A percentile compares a stretch with the other conserved stretches of the same genome.
Conservation (phyloP, 2,329 filamentous ascomycete species). For the Fusarium tuaranense region DNA sequence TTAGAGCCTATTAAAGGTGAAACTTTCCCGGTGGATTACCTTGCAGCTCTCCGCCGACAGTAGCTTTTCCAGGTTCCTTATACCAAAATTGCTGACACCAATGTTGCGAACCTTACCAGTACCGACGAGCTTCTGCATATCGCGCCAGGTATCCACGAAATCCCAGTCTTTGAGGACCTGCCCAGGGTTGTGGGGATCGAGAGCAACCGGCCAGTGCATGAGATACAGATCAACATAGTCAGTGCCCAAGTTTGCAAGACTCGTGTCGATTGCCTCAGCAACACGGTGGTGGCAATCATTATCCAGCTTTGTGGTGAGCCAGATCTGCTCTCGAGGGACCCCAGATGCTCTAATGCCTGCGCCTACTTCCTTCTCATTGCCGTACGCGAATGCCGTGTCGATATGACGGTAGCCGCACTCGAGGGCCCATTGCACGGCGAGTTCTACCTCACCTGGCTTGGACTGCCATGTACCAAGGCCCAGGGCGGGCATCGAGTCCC, state of each 20-base stretch:
- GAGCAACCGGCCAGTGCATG: slow-evolving; percentile 61
- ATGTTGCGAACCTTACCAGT: slow-evolving; percentile 57
- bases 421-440: slow-evolving; percentile 55
- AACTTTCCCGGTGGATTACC: not conserved
- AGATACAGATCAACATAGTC: slow-evolving; percentile 65
- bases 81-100: slow-evolving; percentile 64
- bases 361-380: slow-evolving; percentile 56
- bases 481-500: slow-evolving; percentile 48
- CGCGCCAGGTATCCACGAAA: slow-evolving; percentile 67
- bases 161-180: not conserved
- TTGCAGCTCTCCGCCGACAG: slow-evolving; percentile 8
- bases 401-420: slow-evolving; percentile 57
- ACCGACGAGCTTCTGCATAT: slow-evolving; percentile 53
- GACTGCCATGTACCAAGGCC: slow-evolving; percentile 50
- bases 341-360: slow-evolving; percentile 49
- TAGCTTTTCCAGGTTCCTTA: slow-evolving; percentile 54
- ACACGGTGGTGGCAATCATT: slow-evolving; percentile 61
- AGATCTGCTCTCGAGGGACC: slow-evolving; percentile 51
- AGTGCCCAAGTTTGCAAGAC: slow-evolving; percentile 59
- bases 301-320: slow-evolving; percentile 70
- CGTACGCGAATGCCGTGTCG: slow-evolving; percentile 59
- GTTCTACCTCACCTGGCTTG: slow-evolving; percentile 64
- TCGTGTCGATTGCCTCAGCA: slow-evolving; percentile 58
- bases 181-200: slow-evolving; percentile 41
- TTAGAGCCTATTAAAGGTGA: not conserved